phyloP scores from a whole-genome alignment of 805 yeast genomes.

The Wilhelminamyces savonicus region DNA sequence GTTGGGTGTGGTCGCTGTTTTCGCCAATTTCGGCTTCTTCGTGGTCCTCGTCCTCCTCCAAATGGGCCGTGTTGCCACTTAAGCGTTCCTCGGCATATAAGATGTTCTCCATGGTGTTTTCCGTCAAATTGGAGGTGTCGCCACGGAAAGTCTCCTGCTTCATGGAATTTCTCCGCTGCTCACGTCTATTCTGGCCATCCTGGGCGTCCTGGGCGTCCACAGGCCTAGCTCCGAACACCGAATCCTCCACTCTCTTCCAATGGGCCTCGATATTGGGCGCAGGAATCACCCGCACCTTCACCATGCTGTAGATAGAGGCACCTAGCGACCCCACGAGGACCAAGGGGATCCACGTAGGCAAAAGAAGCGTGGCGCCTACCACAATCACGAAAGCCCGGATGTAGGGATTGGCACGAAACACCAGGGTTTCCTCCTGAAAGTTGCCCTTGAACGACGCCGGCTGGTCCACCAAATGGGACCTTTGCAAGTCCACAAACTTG shows the following conservation, averaged over 20 bases:
- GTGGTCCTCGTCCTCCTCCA: slow-evolving; percentile 5
- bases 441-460: slow-evolving; percentile 13
- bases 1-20: slow-evolving; percentile 7
- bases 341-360: slow-evolving; percentile 49
- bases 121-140: slow-evolving; percentile 33
- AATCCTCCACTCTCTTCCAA: slow-evolving; percentile 26
- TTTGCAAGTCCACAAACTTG: slow-evolving; percentile 44
- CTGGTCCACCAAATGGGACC: slow-evolving; percentile 15
- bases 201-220: slow-evolving; percentile 25
- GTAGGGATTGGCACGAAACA: slow-evolving; percentile 22
- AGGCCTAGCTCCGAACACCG: slow-evolving; percentile 25
- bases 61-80: slow-evolving; percentile 7
- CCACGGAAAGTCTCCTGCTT: slow-evolving; percentile 34
- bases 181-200: slow-evolving; percentile 24
- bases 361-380: slow-evolving; percentile 17
- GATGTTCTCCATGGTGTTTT: slow-evolving; percentile 28
- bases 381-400: slow-evolving; percentile 17
- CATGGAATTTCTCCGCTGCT: slow-evolving; percentile 16
- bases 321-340: slow-evolving; percentile 30
- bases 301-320: slow-evolving; percentile 33
- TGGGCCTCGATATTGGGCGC: slow-evolving; percentile 20
- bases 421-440: slow-evolving; percentile 32
- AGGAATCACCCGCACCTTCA: slow-evolving; percentile 24
- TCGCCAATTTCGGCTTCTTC: slow-evolving; percentile 7
- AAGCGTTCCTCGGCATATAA: slow-evolving; percentile 30